Base-by-base conservation (phyloP, 352 stramenopile genomes). In the Phytophthora pinifolia region DNA sequence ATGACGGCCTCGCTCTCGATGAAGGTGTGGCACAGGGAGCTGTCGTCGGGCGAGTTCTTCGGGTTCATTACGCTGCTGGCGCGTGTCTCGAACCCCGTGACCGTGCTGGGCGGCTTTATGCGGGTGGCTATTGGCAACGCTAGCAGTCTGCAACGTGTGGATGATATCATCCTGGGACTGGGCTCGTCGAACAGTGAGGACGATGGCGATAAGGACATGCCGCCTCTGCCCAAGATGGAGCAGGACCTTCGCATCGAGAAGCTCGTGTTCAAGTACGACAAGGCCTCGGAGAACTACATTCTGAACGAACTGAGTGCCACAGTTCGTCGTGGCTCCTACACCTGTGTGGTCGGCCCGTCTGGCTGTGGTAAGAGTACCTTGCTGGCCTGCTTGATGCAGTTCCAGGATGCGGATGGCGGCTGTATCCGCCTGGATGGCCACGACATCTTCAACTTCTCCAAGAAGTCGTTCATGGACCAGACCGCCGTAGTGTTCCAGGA, bases 281-380 rank as follows among this genome's bases (percentile, higher is more conserved):
- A 92, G 76, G 42, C 70, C 5, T 88, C 76, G 4, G 82, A 92
- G 35, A 88, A 90, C 30, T 90, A 90, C 58, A 79, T 92, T 54
- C 60, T 96, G 45, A 83, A 89, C 36, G 82, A 94, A 27, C 62
- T 94, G 14, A 72, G 67, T 18, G 65, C 79, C 9, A 86, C 60
- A 2, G 80, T 95, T 48, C 83, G 83, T 29, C 79, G 84, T 47
- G 86, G 86, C 13, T 79, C 83, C 13, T 96, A 93, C 75, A 88
- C 81, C 32, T 96, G 86, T 35, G 83, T 96, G 39, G 83, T 94
- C 2, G 86, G 86, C 3, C 83, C 86, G 9, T 94, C 83, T 17
- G 86, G 86, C 17, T 94, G 83, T 59, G 86, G 83, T 60, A 96
- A 96, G 71, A 93, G 83, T 82, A 96, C 86, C 46, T 48, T 96